Evolutionary conservation across 495 filamentous ascomycete genomes (phyloP).

Genomic region (Lepidopterella palustris): DNA sequence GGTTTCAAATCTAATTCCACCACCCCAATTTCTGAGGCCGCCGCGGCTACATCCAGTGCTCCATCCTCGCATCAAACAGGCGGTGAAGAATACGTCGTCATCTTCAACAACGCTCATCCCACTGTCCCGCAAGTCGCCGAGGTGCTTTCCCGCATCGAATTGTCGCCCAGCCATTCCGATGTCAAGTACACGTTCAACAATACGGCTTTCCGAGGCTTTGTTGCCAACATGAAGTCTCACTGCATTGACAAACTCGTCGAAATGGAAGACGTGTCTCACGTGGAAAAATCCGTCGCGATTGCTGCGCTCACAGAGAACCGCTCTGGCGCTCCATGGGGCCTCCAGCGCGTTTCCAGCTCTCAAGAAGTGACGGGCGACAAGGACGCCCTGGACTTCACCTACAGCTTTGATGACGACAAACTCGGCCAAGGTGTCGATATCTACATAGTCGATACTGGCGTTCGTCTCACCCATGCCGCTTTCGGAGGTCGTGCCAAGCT

Average conservation of each 20-base stretch:
- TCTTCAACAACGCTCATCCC: constrained; percentile 30
- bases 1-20: constrained; percentile 13
- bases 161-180: constrained; percentile 17
- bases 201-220: constrained; percentile 42
- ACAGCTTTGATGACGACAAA: constrained; percentile 34
- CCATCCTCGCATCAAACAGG: constrained; percentile 21
- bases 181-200: constrained; percentile 42
- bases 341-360: constrained; percentile 43
- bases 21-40: neutral
- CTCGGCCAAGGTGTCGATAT: constrained; percentile 46
- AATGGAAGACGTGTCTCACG: constrained; percentile 38
- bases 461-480: constrained; percentile 41
- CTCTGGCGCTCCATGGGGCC: constrained; percentile 42
- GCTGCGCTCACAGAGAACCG: constrained; percentile 21
- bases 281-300: constrained; percentile 32
- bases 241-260: constrained; percentile 34
- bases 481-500: constrained; percentile 43
- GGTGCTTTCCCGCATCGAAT: constrained; percentile 28
- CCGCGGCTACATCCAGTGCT: neutral
- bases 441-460: constrained; percentile 47
- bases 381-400: constrained; percentile 35
- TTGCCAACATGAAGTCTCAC: constrained; percentile 35
- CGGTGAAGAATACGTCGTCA: constrained; percentile 37
- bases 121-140: constrained; percentile 25
- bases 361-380: constrained; percentile 23